A percentile compares a stretch with the other conserved stretches of the same genome.
Evolutionary conservation across 148 eudicot genomes (phyloP).

Genomic region (Hydrangea macrophylla): DNA sequence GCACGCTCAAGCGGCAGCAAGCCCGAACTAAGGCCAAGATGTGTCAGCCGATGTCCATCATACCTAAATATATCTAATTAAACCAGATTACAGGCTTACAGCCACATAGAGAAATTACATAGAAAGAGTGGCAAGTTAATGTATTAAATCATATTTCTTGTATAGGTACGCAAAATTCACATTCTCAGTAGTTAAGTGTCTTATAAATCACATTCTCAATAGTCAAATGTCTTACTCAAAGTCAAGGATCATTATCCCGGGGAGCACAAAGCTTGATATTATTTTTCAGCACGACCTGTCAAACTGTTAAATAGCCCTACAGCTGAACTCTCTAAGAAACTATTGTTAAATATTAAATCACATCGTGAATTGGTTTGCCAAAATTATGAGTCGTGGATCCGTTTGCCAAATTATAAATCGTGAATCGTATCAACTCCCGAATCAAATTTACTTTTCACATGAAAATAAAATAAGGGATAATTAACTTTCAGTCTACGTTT

Average conservation of each 20-base stretch:
- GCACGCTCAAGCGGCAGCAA: neutral
- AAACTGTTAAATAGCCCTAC: neutral
- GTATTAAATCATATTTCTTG: neutral
- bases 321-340: too few species aligned
- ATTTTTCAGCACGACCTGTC: neutral
- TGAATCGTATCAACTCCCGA: too few species aligned
- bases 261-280: neutral
- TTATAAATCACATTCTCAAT: too few species aligned
- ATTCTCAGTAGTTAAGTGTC: neutral
- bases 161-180: neutral
- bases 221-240: neutral
- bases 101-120: neutral
- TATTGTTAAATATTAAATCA: too few species aligned
- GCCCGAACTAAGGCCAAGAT: slow-evolving; percentile 6
- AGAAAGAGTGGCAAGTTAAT: neutral
- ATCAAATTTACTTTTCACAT: too few species aligned
- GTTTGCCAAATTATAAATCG: too few species aligned
- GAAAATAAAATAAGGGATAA: too few species aligned
- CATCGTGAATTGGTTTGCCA: too few species aligned
- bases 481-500: too few species aligned
- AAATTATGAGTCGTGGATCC: too few species aligned
- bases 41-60: neutral
- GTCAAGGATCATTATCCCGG: neutral
- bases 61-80: neutral
- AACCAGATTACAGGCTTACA: neutral